These are phyloP conservation scores for Aspergillus sp. DNA, from an alignment of 2,329 filamentous ascomycete genomes.

Conservation along the genomic window DNA sequence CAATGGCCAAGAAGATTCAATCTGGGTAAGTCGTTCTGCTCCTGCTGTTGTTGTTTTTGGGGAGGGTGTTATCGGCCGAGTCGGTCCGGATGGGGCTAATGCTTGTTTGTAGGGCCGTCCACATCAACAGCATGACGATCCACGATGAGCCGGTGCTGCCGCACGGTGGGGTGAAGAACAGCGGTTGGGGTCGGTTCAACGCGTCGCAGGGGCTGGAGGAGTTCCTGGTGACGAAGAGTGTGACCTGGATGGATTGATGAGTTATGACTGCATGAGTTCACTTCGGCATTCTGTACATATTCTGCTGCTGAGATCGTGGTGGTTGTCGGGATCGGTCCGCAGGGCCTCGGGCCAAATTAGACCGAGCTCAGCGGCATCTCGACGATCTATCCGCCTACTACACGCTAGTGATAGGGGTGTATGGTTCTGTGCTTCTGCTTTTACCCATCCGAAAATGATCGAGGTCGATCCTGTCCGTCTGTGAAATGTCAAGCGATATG, in stretches of 20 bases:
- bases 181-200: conserved; percentile 60
- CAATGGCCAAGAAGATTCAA: conserved; percentile 60
- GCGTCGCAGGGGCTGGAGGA: conserved; percentile 53
- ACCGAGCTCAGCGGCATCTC: neutral
- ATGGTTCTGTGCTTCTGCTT: no score
- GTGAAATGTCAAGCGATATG: no score
- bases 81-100: no score
- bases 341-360: neutral
- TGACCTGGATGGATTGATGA: conserved; percentile 53
- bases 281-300: conserved; percentile 3
- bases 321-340: neutral
- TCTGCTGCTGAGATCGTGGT: neutral
- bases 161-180: conserved; percentile 62
- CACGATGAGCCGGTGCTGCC: conserved; percentile 62
- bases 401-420: neutral
- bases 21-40: conserved; percentile 48
- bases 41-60: conserved; percentile 15
- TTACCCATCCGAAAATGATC: no score
- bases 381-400: neutral
- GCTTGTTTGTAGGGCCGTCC: conserved; percentile 42
- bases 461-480: no score
- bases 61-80: no score
- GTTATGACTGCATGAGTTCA: neutral
- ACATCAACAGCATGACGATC: conserved; percentile 64
- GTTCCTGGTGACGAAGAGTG: conserved; percentile 61